Conservation (phyloP, 768 basidiomycete species). For the Calocybe gangraenosa region DNA sequence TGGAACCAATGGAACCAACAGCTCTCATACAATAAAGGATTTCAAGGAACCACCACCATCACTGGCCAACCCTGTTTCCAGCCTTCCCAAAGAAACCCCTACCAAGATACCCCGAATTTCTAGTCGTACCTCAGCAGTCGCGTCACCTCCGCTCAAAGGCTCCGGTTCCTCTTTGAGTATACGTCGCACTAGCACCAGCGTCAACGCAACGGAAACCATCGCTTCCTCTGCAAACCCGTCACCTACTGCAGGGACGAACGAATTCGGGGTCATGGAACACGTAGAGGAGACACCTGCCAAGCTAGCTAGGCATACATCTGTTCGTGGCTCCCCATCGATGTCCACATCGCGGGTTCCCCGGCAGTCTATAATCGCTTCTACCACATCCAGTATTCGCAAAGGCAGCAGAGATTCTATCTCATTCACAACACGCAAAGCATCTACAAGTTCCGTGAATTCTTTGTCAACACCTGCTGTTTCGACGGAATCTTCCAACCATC, state of each 20-base stretch:
- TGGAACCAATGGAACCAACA: conserved; percentile 50
- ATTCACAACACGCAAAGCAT: conserved; percentile 77
- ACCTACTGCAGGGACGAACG: conserved; percentile 56
- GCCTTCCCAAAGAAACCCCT: conserved; percentile 75
- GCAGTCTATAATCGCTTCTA: conserved; percentile 47
- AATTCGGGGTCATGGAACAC: conserved; percentile 79
- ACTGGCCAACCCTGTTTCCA: conserved; percentile 45
- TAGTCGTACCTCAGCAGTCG: conserved; percentile 72
- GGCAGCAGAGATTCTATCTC: conserved; percentile 76
- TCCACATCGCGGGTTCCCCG: conserved; percentile 63
- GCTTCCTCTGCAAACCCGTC: conserved; percentile 62
- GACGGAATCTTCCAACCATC: conserved; percentile 38
- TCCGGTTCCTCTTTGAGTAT: conserved; percentile 43
- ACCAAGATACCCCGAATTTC: conserved; percentile 93
- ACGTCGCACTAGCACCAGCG: conserved; percentile 70
- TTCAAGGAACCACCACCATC: conserved; percentile 48
- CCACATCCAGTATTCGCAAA: conserved; percentile 54
- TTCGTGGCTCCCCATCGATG: conserved; percentile 60
- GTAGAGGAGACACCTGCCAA: conserved; percentile 47
- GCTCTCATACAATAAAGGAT: conserved; percentile 47
- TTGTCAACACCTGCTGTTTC: conserved; percentile 49
- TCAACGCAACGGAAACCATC: conserved; percentile 42
- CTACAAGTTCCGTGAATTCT: conserved; percentile 76
- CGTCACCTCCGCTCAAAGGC: conserved; percentile 68
- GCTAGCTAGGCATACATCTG: conserved; percentile 49